Evolutionary conservation across 2,329 filamentous ascomycete species (phyloP).

Genomic region (Juglanconis juglandina): DNA sequence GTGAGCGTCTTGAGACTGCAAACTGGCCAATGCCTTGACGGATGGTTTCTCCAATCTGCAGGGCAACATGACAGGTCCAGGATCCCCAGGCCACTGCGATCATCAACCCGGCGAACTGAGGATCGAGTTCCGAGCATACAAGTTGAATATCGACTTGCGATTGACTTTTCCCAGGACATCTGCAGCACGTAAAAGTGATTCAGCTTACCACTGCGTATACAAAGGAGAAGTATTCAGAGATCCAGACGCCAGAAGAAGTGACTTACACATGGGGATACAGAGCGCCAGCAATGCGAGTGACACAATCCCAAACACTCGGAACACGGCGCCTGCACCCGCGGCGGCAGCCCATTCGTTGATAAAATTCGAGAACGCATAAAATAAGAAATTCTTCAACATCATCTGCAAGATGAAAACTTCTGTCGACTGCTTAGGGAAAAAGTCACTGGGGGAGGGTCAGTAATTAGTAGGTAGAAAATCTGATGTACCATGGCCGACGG

Average conservation of each 20-base stretch:
- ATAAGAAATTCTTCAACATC: conserved; percentile 33
- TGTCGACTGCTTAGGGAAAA: conserved; percentile 27
- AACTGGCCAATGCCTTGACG: not conserved
- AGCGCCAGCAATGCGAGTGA: conserved; percentile 27
- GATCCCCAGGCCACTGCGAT: not conserved
- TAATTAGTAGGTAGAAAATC: not conserved
- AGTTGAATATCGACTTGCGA: conserved; percentile 6
- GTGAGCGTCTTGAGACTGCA: not conserved
- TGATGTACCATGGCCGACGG: no score
- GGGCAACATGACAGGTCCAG: not conserved
- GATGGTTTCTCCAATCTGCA: not conserved
- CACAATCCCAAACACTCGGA: conserved; percentile 27
- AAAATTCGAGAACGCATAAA: conserved; percentile 31
- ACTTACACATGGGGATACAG: conserved; percentile 34
- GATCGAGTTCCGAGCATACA: conserved; percentile 2
- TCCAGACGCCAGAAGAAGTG: not conserved
- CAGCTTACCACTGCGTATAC: not conserved
- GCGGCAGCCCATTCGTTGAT: conserved; percentile 28
- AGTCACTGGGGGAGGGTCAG: conserved; percentile 22
- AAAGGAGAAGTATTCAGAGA: not conserved
- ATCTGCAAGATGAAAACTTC: conserved; percentile 33
- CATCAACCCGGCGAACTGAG: conserved; percentile 3
- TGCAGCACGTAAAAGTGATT: not conserved
- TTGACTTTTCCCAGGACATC: conserved; percentile 14
- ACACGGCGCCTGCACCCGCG: conserved; percentile 26